Conservation (phyloP, 2,329 filamentous ascomycete genomes). For the Dothideomycetes sp. region DNA sequence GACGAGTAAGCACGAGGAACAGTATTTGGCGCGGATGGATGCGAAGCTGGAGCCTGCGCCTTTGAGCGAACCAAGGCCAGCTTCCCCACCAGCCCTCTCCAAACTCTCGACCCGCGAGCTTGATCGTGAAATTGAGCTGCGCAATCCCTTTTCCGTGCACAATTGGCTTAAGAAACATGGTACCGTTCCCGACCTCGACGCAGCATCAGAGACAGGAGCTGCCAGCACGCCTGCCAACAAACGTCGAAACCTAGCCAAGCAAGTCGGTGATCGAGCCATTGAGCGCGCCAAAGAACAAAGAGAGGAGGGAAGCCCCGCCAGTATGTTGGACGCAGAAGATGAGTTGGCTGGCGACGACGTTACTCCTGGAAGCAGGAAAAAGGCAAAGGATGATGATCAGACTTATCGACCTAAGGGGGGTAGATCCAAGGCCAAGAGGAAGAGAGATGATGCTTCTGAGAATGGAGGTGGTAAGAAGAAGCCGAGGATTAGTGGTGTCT, state of each 20-base stretch:
- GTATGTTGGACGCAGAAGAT: slow-evolving; percentile 25
- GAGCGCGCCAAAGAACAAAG: slow-evolving; percentile 25
- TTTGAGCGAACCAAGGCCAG: slow-evolving; percentile 21
- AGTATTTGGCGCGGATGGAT: slow-evolving; percentile 62
- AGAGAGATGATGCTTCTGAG: slow-evolving; percentile 19
- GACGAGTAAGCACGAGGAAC: slow-evolving; percentile 60
- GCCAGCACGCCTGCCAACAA: slow-evolving; percentile 64
- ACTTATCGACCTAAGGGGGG: slow-evolving; percentile 42
- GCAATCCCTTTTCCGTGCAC: slow-evolving; percentile 85
- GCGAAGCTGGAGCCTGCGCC: slow-evolving; percentile 38
- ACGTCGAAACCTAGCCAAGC: slow-evolving; percentile 26
- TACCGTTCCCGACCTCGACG: slow-evolving; percentile 14
- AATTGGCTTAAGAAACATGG: slow-evolving; percentile 62
- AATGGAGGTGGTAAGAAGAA: slow-evolving; percentile 17
- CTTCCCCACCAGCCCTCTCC: slow-evolving; percentile 38
- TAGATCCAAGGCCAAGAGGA: slow-evolving; percentile 37
- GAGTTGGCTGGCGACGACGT: slow-evolving; percentile 31
- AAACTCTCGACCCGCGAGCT: slow-evolving; percentile 37
- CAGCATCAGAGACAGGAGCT: slow-evolving; percentile 45
- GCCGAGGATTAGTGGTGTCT: slow-evolving; percentile 19
- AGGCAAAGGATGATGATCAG: slow-evolving; percentile 32
- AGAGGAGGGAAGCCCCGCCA: slow-evolving; percentile 24
- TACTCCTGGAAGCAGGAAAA: slow-evolving; percentile 29
- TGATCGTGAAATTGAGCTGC: slow-evolving; percentile 45
- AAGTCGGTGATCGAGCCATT: slow-evolving; percentile 27